phyloP scores from a whole-genome alignment of 176 grass and related monocot genomes.

The Carex parvula region DNA sequence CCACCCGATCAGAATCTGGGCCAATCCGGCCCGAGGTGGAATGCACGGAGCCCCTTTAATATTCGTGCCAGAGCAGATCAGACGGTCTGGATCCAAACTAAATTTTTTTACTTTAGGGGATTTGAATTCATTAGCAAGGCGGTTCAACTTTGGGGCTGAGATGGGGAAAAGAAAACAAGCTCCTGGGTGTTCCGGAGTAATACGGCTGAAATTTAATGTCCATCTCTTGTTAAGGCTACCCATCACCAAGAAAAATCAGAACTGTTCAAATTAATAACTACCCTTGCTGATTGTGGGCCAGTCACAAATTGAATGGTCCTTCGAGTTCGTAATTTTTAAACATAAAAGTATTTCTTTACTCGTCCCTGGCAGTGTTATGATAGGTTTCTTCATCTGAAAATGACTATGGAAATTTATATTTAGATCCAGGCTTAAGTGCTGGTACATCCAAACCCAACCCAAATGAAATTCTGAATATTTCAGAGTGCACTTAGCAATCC shows the following conservation, averaged over 20 bases:
- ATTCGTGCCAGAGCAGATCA: no score
- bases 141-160: neutral
- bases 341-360: neutral
- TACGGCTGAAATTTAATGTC: neutral
- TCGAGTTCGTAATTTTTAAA: neutral
- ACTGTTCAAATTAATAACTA: neutral
- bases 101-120: no score
- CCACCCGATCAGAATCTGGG: no score
- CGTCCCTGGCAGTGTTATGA: neutral
- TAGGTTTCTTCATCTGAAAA: neutral
- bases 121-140: no score
- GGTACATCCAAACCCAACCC: neutral
- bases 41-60: no score
- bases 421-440: neutral
- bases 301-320: conserved; percentile 8
- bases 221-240: neutral
- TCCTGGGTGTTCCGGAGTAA: neutral
- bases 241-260: neutral
- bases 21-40: no score
- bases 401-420: neutral
- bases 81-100: no score
- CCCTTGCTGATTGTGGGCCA: neutral
- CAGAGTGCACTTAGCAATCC: neutral
- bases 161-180: neutral
- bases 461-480: neutral